Evolutionary conservation across 257 asterid genomes (phyloP).

Genomic region (Jaltomata sinuosa): DNA sequence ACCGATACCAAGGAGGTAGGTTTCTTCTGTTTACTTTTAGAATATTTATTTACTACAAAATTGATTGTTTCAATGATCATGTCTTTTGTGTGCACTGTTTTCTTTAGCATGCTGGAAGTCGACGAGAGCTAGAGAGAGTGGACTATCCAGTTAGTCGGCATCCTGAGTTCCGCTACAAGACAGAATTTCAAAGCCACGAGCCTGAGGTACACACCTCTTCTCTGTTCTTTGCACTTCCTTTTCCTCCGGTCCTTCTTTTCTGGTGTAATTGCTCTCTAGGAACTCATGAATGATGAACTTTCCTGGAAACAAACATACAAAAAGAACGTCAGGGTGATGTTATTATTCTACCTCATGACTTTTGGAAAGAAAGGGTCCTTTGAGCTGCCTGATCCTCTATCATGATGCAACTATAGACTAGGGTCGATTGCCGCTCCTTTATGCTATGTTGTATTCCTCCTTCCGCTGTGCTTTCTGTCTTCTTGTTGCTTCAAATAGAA

Average conservation of each 20-base stretch:
- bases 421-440: not conserved
- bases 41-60: not conserved
- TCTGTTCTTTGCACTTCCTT: not conserved
- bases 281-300: not conserved
- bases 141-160: slow-evolving; percentile 64
- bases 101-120: slow-evolving; percentile 61
- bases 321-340: not conserved
- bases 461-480: not conserved
- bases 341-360: not conserved
- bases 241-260: not conserved
- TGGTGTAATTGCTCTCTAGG: not conserved
- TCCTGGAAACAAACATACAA: not conserved
- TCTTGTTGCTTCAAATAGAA: not conserved
- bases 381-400: not conserved
- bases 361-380: not conserved
- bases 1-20: slow-evolving; percentile 42
- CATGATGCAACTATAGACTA: not conserved
- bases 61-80: not conserved
- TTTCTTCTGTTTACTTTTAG: slow-evolving; percentile 1
- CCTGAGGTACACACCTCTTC: slow-evolving; percentile 68
- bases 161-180: slow-evolving; percentile 95
- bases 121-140: slow-evolving; percentile 71
- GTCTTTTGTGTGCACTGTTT: not conserved
- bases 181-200: slow-evolving; percentile 99
- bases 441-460: not conserved